These are phyloP conservation scores for Candida gorgasii DNA, from an alignment of 805 yeast genomes.

Conservation along the genomic window DNA sequence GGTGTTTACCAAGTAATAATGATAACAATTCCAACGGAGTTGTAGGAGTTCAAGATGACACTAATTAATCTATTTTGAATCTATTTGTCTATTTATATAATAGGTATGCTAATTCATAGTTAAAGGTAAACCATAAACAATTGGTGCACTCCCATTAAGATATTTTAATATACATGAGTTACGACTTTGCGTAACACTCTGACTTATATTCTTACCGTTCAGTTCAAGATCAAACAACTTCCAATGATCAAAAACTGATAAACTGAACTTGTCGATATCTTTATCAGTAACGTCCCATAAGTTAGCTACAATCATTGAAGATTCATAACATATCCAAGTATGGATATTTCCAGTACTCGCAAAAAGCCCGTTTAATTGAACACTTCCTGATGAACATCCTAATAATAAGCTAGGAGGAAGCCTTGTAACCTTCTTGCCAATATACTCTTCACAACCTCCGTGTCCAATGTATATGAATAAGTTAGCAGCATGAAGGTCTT, in stretches of 20 bases:
- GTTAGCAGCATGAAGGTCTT: constrained; percentile 20
- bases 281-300: constrained; percentile 98
- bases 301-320: constrained; percentile 81
- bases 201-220: constrained; percentile 36
- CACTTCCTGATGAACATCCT: constrained; percentile 88
- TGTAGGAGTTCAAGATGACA: constrained; percentile 3
- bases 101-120: background rate
- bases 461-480: constrained; percentile 86
- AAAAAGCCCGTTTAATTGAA: constrained; percentile 56
- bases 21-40: constrained; percentile 1
- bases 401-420: constrained; percentile 67
- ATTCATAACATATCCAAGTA: constrained; percentile 76
- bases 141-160: constrained; percentile 91
- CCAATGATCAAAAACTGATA: constrained; percentile 61
- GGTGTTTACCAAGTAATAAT: constrained; percentile 67
- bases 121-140: constrained; percentile 84
- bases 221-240: constrained; percentile 45
- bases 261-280: constrained; percentile 82
- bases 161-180: constrained; percentile 66
- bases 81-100: background rate
- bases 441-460: constrained; percentile 92
- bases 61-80: background rate
- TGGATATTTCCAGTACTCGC: constrained; percentile 77
- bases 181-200: constrained; percentile 65
- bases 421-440: constrained; percentile 48